phyloP scores from a whole-genome alignment of 257 asterid species.

The Forsythia suspensa region DNA sequence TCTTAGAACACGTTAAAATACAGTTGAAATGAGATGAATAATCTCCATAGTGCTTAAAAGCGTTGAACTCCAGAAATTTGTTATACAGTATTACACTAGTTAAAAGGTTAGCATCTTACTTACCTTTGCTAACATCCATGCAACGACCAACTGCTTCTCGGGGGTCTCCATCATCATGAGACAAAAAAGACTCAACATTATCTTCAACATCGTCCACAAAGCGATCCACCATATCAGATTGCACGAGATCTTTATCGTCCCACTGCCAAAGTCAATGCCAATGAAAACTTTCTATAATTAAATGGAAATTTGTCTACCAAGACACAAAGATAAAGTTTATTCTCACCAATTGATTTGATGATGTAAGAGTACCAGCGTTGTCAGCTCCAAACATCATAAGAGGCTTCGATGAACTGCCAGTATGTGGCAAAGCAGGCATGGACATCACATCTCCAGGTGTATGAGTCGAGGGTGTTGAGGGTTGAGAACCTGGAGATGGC shows the following conservation, averaged over 20 bases:
- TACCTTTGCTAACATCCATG: conserved; percentile 93
- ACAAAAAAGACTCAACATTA: conserved; percentile 87
- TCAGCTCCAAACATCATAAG: conserved; percentile 83
- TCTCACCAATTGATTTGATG: conserved; percentile 88
- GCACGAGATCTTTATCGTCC: conserved; percentile 95
- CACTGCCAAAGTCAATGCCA: conserved; percentile 57
- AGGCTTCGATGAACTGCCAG: conserved; percentile 84
- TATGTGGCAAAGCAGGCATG: conserved; percentile 81
- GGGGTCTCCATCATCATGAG: conserved; percentile 90
- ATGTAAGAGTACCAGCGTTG: conserved; percentile 75
- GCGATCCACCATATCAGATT: conserved; percentile 97
- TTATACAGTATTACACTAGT: background rate
- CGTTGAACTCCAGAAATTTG: conserved; percentile 4
- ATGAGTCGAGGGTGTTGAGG: conserved; percentile 98
- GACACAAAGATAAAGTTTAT: conserved; percentile 2
- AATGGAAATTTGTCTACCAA: conserved; percentile 7
- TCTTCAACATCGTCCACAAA: conserved; percentile 98
- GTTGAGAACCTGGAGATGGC: conserved; percentile 99
- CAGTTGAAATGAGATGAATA: background rate
- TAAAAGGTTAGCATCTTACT: conserved; percentile 7
- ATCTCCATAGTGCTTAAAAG: background rate
- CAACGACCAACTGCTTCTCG: conserved; percentile 86
- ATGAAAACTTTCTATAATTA: conserved; percentile 27
- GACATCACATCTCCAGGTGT: conserved; percentile 95
- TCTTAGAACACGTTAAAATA: background rate